Conservation (phyloP, 257 asterid species). For the Nemophila menziesii region DNA sequence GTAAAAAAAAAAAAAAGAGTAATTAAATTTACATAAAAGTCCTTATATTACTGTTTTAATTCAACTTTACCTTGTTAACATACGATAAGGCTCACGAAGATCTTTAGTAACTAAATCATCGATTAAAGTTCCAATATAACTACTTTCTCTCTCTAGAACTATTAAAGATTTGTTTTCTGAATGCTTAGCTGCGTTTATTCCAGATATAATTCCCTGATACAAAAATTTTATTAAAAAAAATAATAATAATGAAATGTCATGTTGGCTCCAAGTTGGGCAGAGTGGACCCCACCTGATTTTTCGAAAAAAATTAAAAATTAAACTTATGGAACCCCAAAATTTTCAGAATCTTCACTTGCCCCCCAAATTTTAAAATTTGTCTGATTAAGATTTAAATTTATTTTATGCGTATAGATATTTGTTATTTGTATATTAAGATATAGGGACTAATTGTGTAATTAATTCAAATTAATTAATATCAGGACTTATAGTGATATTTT, state of each 20-base stretch:
- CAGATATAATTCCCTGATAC: constrained; percentile 79
- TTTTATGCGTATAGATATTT: no score
- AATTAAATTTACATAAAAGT: neutral
- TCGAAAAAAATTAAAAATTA: no score
- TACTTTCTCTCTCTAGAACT: constrained; percentile 96
- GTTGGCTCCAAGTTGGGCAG: neutral
- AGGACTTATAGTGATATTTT: no score
- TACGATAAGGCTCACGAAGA: constrained; percentile 97
- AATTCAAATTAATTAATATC: no score
- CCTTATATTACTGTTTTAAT: neutral
- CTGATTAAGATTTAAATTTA: no score
- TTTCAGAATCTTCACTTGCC: no score
- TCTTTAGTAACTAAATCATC: constrained; percentile 97
- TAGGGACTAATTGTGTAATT: no score
- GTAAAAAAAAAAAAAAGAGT: constrained; percentile 9
- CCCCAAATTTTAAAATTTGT: no score
- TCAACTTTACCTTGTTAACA: constrained; percentile 65
- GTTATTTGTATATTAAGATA: no score
- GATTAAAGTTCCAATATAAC: constrained; percentile 88
- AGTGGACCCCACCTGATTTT: no score
- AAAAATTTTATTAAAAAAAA: constrained; percentile 3
- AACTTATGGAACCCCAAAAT: no score
- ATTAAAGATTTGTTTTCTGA: constrained; percentile 68
- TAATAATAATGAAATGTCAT: neutral
- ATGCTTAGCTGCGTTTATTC: constrained; percentile 94